Percentiles rank a stretch among this genome's conserved stretches.
Conservation (phyloP, 352 stramenopile species). For the Discostella stelligera region DNA sequence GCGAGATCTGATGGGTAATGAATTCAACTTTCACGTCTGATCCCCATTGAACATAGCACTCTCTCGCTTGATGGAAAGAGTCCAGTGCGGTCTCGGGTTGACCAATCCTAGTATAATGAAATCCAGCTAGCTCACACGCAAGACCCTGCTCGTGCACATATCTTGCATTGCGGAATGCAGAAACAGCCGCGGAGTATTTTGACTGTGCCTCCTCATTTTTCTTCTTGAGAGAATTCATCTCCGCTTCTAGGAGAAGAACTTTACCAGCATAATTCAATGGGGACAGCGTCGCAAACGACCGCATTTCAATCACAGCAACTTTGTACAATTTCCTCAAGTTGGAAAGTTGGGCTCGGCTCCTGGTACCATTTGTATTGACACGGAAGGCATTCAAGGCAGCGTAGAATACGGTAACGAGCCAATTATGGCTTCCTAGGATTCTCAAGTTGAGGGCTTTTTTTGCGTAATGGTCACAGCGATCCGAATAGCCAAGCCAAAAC, state of each 20-base stretch:
- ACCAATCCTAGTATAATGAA: slow-evolving; percentile 31
- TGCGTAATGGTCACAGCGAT: slow-evolving; percentile 27
- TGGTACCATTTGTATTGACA: slow-evolving; percentile 9
- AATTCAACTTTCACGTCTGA: not conserved
- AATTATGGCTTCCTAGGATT: slow-evolving; percentile 11
- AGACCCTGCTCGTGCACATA: slow-evolving; percentile 57
- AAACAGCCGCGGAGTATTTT: slow-evolving; percentile 32
- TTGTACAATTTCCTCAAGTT: slow-evolving; percentile 21
- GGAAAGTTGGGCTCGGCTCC: not conserved
- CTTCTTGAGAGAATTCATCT: slow-evolving; percentile 17
- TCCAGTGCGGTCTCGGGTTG: slow-evolving; percentile 17
- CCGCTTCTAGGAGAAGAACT: slow-evolving; percentile 34
- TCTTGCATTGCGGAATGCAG: slow-evolving; percentile 20
- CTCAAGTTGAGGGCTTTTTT: slow-evolving; percentile 18
- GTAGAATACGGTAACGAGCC: slow-evolving; percentile 24
- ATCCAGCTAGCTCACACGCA: slow-evolving; percentile 42
- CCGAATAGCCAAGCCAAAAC: slow-evolving; percentile 28
- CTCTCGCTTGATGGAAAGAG: slow-evolving; percentile 25
- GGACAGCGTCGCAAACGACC: slow-evolving; percentile 14
- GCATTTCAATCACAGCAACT: slow-evolving; percentile 13
- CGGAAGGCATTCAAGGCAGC: slow-evolving; percentile 30
- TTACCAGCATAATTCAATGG: slow-evolving; percentile 47
- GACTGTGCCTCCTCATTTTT: slow-evolving; percentile 38
- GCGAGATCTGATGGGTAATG: not conserved
- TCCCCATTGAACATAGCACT: slow-evolving; percentile 46